Base-by-base conservation (phyloP, 2,329 filamentous ascomycete genomes). In the Leptographium lundbergii region DNA sequence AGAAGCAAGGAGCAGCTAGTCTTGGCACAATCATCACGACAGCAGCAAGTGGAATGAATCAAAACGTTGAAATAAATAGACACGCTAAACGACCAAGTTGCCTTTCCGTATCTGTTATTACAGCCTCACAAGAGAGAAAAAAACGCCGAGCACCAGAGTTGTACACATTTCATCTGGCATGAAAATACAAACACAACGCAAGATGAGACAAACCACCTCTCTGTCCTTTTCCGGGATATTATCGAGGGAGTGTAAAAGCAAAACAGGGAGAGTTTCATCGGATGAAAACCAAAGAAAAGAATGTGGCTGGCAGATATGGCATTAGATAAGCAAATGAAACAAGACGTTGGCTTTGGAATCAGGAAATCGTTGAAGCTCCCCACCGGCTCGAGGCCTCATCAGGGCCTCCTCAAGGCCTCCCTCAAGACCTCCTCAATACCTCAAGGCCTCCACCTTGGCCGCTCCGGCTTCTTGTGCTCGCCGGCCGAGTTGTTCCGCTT, bases 361-460 rank as follows among this genome's bases (percentile, higher is more conserved):
- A 19, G 2, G 10, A 22, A n/a, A 24, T 11, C n/a, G 22, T 7
- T 10, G 10, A 9, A 34, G 32, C 32, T 9, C 6, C 10, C 32
- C 39, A 45, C 39, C 7, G 13, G 22, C 29, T n/a, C n/a, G n/a
- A n/a, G n/a, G n/a, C n/a, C n/a, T n/a, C n/a, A n/a, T n/a, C n/a
- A n/a, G n/a, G n/a, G n/a, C n/a, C n/a, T n/a, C n/a, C n/a, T n/a
- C n/a, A n/a, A n/a, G n/a, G n/a, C n/a, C n/a, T n/a, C n/a, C n/a
- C n/a, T n/a, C n/a, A n/a, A n/a, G n/a, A n/a, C n/a, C n/a, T n/a
- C n/a, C n/a, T n/a, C n/a, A n/a, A n/a, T n/a, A n/a, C n/a, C n/a
- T n/a, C n/a, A n/a, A n/a, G n/a, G n/a, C 57, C 76, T 73, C 80
- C 80, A 82, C 60, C 75, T 74, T 17, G 79, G 80, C 65, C 75